Evolutionary conservation across 2,329 filamentous ascomycete species (phyloP).

Genomic region (Microdochium paspali): DNA sequence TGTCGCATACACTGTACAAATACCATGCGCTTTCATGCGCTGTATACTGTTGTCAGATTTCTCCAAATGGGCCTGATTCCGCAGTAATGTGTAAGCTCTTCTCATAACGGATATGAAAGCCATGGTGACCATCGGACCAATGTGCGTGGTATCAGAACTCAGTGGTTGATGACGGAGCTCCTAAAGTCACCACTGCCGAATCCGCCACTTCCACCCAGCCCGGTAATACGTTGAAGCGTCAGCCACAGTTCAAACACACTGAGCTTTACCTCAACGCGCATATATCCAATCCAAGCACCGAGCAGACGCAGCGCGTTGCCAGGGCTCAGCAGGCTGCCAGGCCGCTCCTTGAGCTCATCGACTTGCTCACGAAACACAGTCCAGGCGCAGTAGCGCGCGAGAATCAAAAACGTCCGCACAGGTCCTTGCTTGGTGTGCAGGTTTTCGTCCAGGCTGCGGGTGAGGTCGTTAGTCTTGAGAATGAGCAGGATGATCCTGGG

Average conservation of each 20-base stretch:
- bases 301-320: conserved; percentile 43
- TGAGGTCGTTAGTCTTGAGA: conserved; percentile 95
- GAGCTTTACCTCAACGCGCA: conserved; percentile 54
- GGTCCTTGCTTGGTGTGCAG: conserved; percentile 64
- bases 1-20: too few relatives aligned
- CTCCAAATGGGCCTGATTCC: too few relatives aligned
- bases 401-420: conserved; percentile 56
- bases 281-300: conserved; percentile 46
- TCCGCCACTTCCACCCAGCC: conserved; percentile 5
- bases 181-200: background rate
- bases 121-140: too few relatives aligned
- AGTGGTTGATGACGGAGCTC: background rate
- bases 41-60: too few relatives aligned
- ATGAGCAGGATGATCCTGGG: conserved; percentile 90
- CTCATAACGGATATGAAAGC: too few relatives aligned
- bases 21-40: too few relatives aligned
- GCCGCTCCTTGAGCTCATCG: conserved; percentile 38
- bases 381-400: conserved; percentile 58
- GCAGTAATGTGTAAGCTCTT: too few relatives aligned
- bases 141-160: too few relatives aligned
- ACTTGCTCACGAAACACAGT: conserved; percentile 58
- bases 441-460: conserved; percentile 85
- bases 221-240: conserved; percentile 37
- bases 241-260: conserved; percentile 56
- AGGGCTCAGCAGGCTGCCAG: conserved; percentile 49